Conservation (phyloP, 176 grass and related monocot genomes). For the Triticum urartu region DNA sequence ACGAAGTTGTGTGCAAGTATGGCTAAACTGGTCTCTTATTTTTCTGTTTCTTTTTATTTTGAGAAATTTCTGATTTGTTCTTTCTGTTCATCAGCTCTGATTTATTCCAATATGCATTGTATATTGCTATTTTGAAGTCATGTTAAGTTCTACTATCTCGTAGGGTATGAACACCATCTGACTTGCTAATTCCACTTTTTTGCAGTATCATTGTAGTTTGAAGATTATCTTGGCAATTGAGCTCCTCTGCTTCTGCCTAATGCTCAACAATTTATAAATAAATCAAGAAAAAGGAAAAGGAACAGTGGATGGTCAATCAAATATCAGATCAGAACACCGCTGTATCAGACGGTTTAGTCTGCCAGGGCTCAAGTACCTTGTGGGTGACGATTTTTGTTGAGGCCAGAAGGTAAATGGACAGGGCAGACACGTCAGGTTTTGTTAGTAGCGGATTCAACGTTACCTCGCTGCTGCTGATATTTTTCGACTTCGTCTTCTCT, state of each 20-base stretch:
- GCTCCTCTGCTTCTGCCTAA: constrained; percentile 12
- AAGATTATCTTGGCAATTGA: constrained; percentile 9
- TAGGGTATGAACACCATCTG: not conserved
- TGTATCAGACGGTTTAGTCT: constrained; percentile 16
- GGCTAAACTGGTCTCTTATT: not conserved
- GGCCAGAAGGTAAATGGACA: constrained; percentile 46
- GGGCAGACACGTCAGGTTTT: constrained; percentile 70
- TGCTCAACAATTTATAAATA: not conserved
- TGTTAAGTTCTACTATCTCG: not conserved
- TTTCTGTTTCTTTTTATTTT: no score
- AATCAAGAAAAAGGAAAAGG: not conserved
- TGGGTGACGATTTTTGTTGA: not conserved
- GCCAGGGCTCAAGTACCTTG: constrained; percentile 11
- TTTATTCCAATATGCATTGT: not conserved
- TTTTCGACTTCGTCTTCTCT: constrained; percentile 65
- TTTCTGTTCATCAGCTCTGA: not conserved
- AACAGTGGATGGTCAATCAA: constrained; percentile 5
- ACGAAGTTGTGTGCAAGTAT: not conserved
- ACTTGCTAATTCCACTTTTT: not conserved
- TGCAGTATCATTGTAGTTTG: constrained; percentile 21
- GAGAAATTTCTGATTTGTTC: not conserved
- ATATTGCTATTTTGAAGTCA: not conserved
- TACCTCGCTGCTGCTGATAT: constrained; percentile 46
- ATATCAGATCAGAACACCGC: not conserved
- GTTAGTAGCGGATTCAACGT: constrained; percentile 60